Base-by-base conservation (phyloP, 352 stramenopile species). In the Phytophthora cryptogea region DNA sequence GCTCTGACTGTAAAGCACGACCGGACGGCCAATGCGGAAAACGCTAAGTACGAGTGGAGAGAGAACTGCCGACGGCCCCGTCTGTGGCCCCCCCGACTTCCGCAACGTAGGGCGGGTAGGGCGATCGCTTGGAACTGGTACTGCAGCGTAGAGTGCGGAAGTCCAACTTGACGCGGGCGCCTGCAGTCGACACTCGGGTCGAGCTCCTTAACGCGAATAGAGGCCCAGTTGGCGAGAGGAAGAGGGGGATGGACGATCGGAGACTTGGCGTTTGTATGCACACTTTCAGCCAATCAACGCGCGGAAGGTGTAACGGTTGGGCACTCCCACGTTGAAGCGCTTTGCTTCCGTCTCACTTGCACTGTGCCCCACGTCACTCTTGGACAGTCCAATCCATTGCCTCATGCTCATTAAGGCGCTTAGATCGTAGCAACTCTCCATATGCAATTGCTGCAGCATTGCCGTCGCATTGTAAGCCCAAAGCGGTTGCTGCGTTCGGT, bases 301-400 rank as follows among this genome's bases (percentile, higher is more conserved):
- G 16, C 11, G 11, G 11, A 39, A 39, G 14, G 7, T 39, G 33
- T 39, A 39, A 39, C 33, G 13, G 13, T 39, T 16, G 33, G 14
- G 11, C 11, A 36, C 31, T 39, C 14, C 33, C 33, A 44, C 17
- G 39, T 44, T 44, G 39, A 44, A 44, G 39, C n/a, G 39, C 39
- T 42, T 44, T 17, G 39, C 39, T 42, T 44, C 39, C 26, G 39
- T 44, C 39, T 44, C 39, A 44, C 17, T 44, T 44, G n/a, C 14
- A 37, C 32, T 23, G 32, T 37, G 32, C 32, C 14, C 8, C 32
- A 13, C 33, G 32, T 36, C 32, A 36, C 11, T 14, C 32, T 6
- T 39, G 33, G 33, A 39, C 33, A 6, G 33, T 39, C 33, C 33
- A 39, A 36, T 36, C 20, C 20, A 23, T 2, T 23, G 20, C 20